Evolutionary conservation across 1,284 basidiomycete genomes (phyloP).

Genomic region (Malassezia japonica): DNA sequence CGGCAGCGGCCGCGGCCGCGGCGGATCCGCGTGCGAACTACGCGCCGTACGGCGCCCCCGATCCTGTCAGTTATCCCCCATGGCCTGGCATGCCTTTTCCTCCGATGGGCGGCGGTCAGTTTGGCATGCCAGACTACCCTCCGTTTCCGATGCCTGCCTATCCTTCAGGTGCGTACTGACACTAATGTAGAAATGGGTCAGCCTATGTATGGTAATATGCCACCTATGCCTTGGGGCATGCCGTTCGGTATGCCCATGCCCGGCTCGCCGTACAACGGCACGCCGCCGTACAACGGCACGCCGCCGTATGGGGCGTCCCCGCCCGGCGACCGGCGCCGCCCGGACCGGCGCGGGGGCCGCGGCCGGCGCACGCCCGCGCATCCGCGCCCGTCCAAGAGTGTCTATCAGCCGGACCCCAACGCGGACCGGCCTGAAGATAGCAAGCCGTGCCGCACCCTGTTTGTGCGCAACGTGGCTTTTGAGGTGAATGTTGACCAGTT

Average conservation of each 20-base stretch:
- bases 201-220: not conserved
- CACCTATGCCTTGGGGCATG: not conserved
- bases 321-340: too few relatives aligned
- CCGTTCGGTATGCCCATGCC: not conserved
- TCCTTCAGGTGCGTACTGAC: not conserved
- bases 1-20: constrained; percentile 1
- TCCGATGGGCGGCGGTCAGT: not conserved
- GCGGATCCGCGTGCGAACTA: constrained; percentile 19
- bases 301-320: not conserved
- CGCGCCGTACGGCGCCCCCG: constrained; percentile 16
- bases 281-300: not conserved
- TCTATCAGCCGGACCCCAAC: constrained; percentile 15
- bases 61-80: constrained; percentile 5
- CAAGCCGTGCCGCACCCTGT: constrained; percentile 84
- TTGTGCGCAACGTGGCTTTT: constrained; percentile 68
- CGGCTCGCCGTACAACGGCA: not conserved
- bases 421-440: constrained; percentile 74
- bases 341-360: not conserved
- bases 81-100: constrained; percentile 2
- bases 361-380: not conserved
- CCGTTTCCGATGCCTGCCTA: constrained; percentile 8
- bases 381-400: constrained; percentile 14
- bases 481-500: constrained; percentile 8
- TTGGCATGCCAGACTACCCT: not conserved
- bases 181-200: not conserved